These are phyloP conservation scores for Agaricales sp. DNA, from an alignment of 1,284 basidiomycete genomes.

Conservation along the genomic window DNA sequence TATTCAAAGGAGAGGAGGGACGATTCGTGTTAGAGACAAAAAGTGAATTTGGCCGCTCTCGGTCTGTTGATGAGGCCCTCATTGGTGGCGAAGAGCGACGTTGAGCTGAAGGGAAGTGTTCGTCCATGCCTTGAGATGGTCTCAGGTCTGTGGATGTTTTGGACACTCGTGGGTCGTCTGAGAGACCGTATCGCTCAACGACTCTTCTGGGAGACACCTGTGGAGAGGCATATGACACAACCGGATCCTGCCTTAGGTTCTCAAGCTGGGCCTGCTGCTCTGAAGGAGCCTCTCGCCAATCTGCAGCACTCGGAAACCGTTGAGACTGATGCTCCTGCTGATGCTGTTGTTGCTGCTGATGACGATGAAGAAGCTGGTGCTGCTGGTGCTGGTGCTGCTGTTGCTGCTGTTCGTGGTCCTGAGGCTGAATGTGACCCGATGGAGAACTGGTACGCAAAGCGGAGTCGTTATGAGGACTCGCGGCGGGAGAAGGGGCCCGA, in stretches of 20 bases:
- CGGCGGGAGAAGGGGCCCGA: conserved; percentile 7
- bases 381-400: conserved; percentile 15
- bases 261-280: conserved; percentile 14
- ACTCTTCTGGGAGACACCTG: conserved; percentile 29
- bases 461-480: background rate
- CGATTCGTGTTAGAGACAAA: background rate
- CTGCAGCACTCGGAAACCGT: background rate
- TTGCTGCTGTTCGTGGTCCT: conserved; percentile 9
- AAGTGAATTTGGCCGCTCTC: background rate
- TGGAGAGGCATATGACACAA: conserved; percentile 31
- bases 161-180: conserved; percentile 26
- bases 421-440: background rate
- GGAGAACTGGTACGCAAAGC: background rate
- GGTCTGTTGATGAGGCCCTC: conserved; percentile 4
- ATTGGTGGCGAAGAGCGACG: conserved; percentile 18
- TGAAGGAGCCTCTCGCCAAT: conserved; percentile 12
- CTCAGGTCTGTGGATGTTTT: background rate
- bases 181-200: conserved; percentile 38
- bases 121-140: background rate
- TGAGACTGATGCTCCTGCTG: background rate
- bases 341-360: background rate
- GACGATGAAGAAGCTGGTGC: conserved; percentile 8
- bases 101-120: background rate
- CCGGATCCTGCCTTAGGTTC: conserved; percentile 2
- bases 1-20: background rate